phyloP scores from a whole-genome alignment of 805 yeast species.

The Debaryomyces prosopidis region DNA sequence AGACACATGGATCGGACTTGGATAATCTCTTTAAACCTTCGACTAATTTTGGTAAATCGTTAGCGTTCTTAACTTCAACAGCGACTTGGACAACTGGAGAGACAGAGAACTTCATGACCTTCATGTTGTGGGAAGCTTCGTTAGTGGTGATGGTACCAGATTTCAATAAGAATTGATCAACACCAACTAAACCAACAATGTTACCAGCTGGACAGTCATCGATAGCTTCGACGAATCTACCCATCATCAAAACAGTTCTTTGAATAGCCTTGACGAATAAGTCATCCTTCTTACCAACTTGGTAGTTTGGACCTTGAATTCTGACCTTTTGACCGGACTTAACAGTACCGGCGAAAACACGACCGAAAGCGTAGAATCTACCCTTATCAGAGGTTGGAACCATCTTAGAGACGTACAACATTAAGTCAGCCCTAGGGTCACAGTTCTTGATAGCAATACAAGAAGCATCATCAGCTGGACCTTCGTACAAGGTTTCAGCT shows the following conservation, averaged over 20 bases:
- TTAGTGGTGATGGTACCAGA: constrained; percentile 98
- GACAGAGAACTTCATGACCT: constrained; percentile 99
- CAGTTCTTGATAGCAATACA: constrained; percentile 95
- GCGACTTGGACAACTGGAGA: constrained; percentile 99
- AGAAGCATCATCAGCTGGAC: constrained; percentile 92
- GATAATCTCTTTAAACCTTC: constrained; percentile 99
- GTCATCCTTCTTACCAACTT: constrained; percentile 98
- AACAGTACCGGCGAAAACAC: constrained; percentile 99
- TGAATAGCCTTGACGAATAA: constrained; percentile 95
- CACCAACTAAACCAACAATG: constrained; percentile 99
- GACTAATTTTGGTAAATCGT: constrained; percentile 98
- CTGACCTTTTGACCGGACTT: constrained; percentile 98
- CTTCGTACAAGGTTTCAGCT: constrained; percentile 98
- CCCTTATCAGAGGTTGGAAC: constrained; percentile 99
- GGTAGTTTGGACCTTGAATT: constrained; percentile 99
- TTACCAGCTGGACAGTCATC: constrained; percentile 99
- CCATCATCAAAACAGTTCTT: constrained; percentile 99
- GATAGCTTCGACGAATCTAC: constrained; percentile 95
- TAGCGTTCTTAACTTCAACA: constrained; percentile 99
- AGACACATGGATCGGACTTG: constrained; percentile 99
- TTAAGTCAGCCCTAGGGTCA: constrained; percentile 97
- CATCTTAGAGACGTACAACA: constrained; percentile 99
- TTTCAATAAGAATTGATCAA: constrained; percentile 98
- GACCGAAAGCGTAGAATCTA: constrained; percentile 99
- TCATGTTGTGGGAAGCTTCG: constrained; percentile 98